Percentiles rank a stretch among this genome's conserved stretches.
These are phyloP conservation scores for Eucalyptus microcorys DNA, from an alignment of 345 rosid species.

Conservation along the genomic window DNA sequence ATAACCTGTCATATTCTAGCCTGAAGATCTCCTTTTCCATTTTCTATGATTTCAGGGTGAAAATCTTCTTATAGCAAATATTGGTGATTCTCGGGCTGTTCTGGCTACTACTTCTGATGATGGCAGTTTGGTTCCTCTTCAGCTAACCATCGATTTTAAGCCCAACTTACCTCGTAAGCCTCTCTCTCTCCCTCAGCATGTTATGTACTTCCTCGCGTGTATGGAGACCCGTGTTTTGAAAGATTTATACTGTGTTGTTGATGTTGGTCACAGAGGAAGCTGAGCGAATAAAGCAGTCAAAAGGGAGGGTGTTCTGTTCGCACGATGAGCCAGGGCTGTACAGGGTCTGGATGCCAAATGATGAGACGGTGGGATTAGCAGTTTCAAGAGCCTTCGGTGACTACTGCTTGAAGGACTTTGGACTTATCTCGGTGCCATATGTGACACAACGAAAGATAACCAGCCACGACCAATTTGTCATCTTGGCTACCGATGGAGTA, in stretches of 20 bases:
- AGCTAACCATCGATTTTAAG: conserved; percentile 71
- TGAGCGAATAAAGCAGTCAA: conserved; percentile 49
- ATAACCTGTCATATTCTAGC: neutral
- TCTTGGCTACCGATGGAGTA: conserved; percentile 86
- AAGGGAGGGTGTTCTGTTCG: conserved; percentile 55
- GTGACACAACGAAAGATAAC: conserved; percentile 47
- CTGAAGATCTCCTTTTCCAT: neutral
- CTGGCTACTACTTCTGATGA: conserved; percentile 45
- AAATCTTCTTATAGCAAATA: conserved; percentile 58
- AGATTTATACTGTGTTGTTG: neutral
- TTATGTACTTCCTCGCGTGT: neutral
- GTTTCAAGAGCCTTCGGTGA: conserved; percentile 84
- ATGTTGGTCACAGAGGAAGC: conserved; percentile 60
- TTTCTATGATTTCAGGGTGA: conserved; percentile 24
- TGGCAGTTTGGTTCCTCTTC: conserved; percentile 51
- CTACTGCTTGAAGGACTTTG: conserved; percentile 73
- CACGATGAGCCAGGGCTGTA: conserved; percentile 73
- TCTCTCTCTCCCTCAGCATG: neutral
- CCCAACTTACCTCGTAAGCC: conserved; percentile 73
- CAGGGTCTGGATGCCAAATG: conserved; percentile 71
- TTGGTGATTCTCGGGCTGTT: conserved; percentile 83
- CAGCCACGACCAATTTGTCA: conserved; percentile 54
- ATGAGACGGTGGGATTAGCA: conserved; percentile 56
- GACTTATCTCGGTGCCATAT: conserved; percentile 69
- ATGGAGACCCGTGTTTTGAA: neutral